These are phyloP conservation scores for Luffa acutangula DNA, from an alignment of 306 rosid genomes.

Conservation along the genomic window DNA sequence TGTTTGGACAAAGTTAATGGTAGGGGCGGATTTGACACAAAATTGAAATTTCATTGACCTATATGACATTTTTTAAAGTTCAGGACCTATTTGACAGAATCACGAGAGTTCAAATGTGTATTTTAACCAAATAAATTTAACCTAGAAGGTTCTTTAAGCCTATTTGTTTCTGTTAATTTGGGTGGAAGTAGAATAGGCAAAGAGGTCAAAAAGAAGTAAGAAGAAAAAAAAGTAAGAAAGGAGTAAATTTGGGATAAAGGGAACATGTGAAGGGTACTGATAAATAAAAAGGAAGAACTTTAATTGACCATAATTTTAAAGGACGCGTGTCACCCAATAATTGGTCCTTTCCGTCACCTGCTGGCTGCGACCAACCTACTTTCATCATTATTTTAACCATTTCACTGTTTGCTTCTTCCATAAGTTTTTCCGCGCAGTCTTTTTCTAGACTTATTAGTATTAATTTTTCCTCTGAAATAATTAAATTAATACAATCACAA, in stretches of 20 bases:
- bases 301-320: neutral
- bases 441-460: neutral
- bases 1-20: too few relatives aligned
- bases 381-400: neutral
- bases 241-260: neutral
- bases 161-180: neutral
- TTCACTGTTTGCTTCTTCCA: neutral
- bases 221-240: neutral
- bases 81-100: too few relatives aligned
- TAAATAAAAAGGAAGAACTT: neutral
- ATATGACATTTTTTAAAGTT: too few relatives aligned
- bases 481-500: neutral
- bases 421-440: neutral
- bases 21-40: too few relatives aligned
- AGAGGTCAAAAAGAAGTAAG: neutral
- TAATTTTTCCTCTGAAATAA: neutral
- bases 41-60: too few relatives aligned
- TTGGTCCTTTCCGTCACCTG: neutral
- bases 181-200: neutral
- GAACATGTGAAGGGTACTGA: neutral
- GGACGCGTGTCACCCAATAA: neutral
- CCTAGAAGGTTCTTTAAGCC: too few relatives aligned
- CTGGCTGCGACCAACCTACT: neutral
- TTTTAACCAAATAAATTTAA: too few relatives aligned
- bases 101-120: too few relatives aligned